Evolutionary conservation across 2,329 filamentous ascomycete genomes (phyloP), one percentile per base, ranked within the genome.

Genomic region (Fusarium pseudonygamai): DNA sequence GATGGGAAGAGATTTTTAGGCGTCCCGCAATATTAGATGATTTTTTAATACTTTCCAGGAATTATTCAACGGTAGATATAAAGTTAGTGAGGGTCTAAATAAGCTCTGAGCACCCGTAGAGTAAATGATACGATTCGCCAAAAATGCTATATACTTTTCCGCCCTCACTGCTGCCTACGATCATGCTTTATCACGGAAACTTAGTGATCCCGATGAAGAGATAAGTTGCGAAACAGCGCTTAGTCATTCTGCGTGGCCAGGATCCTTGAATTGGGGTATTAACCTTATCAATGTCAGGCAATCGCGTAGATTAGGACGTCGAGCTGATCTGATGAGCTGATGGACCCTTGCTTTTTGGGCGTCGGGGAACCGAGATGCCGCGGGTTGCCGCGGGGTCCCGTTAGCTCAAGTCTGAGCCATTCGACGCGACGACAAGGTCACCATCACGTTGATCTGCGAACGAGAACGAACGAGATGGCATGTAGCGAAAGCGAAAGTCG

Each of bases 1-100:
- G 30, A 11, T 0, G 8, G 4, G 6, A 20, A 14, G 8, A 34
- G 2, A 5, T 4, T 0, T 11, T 6, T 8, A 20, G 12, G 12
- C 30, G 26, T 3, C 12, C 13, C 13, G n/a, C 15, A 8, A 20
- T 8, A 26, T 6, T 11, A 11, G 12, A 12, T 0, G 4, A 12
- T 0, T 1, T 24, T 34, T 50, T 5, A n/a, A 18, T 11, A 3
- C 28, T 32, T 13, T 7, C 7, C 3, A 8, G 3, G 22, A 24
- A 8, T 32, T 32, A 32, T 3, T 24, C 15, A 10, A 9, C 7
- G 4, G 11, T 18, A 30, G 6, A 14, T 14, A 32, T 7, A 34
- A 24, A 9, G 16, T 6, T 34, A 2, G 16, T 2, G 15, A 13
- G 15, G 22, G 28, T n/a, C n/a, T n/a, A 24, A 50, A 20, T 10